Base-by-base conservation (phyloP, 116 monocot genomes). In the Iris pallida region DNA sequence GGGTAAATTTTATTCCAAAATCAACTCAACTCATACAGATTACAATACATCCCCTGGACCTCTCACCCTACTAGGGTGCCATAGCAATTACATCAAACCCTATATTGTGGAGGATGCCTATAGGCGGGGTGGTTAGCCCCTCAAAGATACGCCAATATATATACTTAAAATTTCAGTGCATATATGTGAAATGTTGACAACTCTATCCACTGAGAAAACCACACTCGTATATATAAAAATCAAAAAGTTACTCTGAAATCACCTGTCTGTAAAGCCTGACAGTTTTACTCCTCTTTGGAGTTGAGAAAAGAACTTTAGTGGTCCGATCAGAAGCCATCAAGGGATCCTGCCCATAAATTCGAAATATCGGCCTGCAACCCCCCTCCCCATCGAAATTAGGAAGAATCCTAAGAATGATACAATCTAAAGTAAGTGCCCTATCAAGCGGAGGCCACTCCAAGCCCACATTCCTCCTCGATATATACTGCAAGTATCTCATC, bases 401-500 rank as follows among this genome's bases (percentile, higher is more conserved):
- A 56, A 92, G 73, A 53, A 63, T 78, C 45, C 92, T 68, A 59
- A 92, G 71, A 19, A 88, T 92, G 7, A 92, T 61, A 57, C 85
- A 85, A 53, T 92, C 83, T 65, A 92, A 58, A 11, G 78, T 85
- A 43, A 92, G 78, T 16, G 81, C 76, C 65, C 88, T 83, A 47
- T 86, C 88, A 68, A 73, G 69, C 43, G 85, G 92, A 55, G 92
- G 92, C 88, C 92, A 92, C 53, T 85, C 81, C 9, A 74, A 74
- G 20, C 74, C 75, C 12, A 88, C 75, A 79, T 87, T 86, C 69
- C 92, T 88, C 68, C 78, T 82, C 13, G 92, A 92, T 42, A 92
- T 74, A 71, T 92, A 92, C 45, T 88, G 85, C 72, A 92, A 75
- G 69, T 92, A 92, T 79, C 92, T 78, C 55, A 92, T 42, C 70